A percentile compares a stretch with the other conserved stretches of the same genome.
These are phyloP conservation scores for Trichoderma breve DNA, from an alignment of 2,329 filamentous ascomycete genomes.

Conservation along the genomic window DNA sequence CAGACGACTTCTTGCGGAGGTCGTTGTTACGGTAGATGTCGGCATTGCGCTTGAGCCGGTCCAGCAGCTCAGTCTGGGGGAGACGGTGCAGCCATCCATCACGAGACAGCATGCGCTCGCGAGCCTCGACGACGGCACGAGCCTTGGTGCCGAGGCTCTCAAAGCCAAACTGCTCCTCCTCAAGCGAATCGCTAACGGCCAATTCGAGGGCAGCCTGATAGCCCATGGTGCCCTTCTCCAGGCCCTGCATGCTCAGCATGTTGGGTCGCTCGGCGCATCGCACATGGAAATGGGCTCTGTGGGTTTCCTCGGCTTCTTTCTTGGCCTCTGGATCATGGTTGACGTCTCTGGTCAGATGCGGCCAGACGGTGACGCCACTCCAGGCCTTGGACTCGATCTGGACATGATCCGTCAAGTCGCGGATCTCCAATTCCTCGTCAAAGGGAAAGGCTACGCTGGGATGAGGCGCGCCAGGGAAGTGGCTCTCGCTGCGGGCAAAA, in stretches of 20 bases:
- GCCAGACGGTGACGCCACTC: conserved; percentile 61
- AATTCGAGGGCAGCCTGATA: conserved; percentile 67
- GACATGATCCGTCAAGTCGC: conserved; percentile 63
- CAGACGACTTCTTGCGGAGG: conserved; percentile 49
- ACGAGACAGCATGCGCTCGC: conserved; percentile 54
- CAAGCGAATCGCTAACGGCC: conserved; percentile 61
- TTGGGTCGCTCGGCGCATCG: conserved; percentile 62
- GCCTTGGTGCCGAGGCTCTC: conserved; percentile 55
- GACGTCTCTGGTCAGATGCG: conserved; percentile 55
- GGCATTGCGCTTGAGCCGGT: conserved; percentile 57
- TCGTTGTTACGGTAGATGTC: conserved; percentile 55
- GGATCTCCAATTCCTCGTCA: conserved; percentile 59
- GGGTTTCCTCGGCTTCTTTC: conserved; percentile 43
- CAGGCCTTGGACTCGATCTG: conserved; percentile 63
- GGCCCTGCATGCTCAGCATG: conserved; percentile 70
- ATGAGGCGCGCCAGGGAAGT: conserved; percentile 58
- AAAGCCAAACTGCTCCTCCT: conserved; percentile 61
- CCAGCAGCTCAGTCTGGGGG: conserved; percentile 57
- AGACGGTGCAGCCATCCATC: conserved; percentile 55
- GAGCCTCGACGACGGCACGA: conserved; percentile 54
- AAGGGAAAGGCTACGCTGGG: conserved; percentile 67
- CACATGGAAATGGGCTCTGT: conserved; percentile 57
- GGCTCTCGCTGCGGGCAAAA: conserved; percentile 59
- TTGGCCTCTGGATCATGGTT: conserved; percentile 45
- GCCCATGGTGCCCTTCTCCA: conserved; percentile 69